These are phyloP conservation scores for Emericellopsis atlantica DNA, from an alignment of 2,329 filamentous ascomycete genomes.

Conservation along the genomic window DNA sequence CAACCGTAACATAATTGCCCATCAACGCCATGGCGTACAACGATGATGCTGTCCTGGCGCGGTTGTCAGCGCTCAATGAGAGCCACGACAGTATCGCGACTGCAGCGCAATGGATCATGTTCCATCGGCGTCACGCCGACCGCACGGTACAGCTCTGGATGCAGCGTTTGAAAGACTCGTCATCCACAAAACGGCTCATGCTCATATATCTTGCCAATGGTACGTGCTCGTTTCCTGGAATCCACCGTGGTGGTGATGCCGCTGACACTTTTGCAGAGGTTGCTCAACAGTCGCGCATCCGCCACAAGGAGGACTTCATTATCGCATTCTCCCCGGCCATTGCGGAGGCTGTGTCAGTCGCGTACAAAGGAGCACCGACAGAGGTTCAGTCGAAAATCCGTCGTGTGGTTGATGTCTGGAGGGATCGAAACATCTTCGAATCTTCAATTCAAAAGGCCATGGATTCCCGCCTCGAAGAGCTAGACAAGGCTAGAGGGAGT, in stretches of 20 bases:
- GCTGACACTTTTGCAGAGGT: conserved; percentile 51
- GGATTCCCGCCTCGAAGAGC: conserved; percentile 65
- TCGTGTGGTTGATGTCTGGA: conserved; percentile 91
- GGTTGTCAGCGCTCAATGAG: conserved; percentile 90
- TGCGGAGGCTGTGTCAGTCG: conserved; percentile 77
- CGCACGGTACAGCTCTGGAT: conserved; percentile 88
- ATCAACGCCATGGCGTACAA: conserved; percentile 67
- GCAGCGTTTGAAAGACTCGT: conserved; percentile 76
- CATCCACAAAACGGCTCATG: conserved; percentile 75
- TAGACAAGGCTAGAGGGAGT: conserved; percentile 46
- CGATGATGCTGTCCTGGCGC: conserved; percentile 88
- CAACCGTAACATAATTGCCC: not conserved
- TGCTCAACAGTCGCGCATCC: conserved; percentile 87
- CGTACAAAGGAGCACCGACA: conserved; percentile 77
- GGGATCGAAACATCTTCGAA: conserved; percentile 76
- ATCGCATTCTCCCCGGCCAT: conserved; percentile 85
- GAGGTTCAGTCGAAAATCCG: conserved; percentile 83
- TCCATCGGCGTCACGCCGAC: conserved; percentile 94
- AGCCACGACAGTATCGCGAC: conserved; percentile 95
- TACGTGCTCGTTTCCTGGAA: conserved; percentile 29
- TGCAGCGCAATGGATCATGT: conserved; percentile 99
- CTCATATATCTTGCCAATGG: conserved; percentile 93
- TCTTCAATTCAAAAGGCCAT: conserved; percentile 65
- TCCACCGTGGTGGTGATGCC: not conserved
- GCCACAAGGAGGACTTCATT: conserved; percentile 85